Conservation (phyloP, 768 basidiomycete species). For the Exidia glandulosa region DNA sequence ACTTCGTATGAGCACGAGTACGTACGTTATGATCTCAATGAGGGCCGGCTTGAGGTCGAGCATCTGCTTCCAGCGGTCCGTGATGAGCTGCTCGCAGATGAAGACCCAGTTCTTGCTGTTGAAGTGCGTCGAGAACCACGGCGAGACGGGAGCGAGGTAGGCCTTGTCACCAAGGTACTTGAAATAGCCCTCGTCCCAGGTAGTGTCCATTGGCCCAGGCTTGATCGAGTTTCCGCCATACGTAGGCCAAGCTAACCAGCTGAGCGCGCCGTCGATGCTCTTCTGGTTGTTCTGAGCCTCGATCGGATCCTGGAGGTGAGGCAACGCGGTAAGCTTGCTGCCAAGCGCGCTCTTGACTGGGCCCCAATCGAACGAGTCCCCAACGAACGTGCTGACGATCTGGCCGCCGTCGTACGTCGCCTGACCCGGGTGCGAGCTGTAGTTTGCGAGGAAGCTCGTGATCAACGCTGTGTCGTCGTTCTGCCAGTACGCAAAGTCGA, state of each 20-base stretch:
- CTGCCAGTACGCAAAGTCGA: constrained; percentile 1
- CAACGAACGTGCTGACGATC: neutral
- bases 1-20: neutral
- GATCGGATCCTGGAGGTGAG: neutral
- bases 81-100: neutral
- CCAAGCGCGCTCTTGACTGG: neutral
- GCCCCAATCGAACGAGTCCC: constrained; percentile 1
- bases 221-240: neutral
- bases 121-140: neutral
- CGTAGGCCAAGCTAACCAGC: neutral
- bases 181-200: neutral
- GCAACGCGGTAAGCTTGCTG: neutral
- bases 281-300: neutral
- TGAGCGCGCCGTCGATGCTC: constrained; percentile 1
- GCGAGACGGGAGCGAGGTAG: neutral
- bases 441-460: neutral
- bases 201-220: neutral
- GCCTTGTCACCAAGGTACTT: neutral
- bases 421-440: neutral
- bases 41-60: neutral
- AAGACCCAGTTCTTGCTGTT: constrained; percentile 1
- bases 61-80: neutral
- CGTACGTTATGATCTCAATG: neutral
- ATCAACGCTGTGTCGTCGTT: neutral
- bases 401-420: neutral